Percentiles rank a stretch among this genome's conserved stretches.
Evolutionary conservation across 805 yeast genomes (phyloP).

Genomic region (Deakozyma indianensis): DNA sequence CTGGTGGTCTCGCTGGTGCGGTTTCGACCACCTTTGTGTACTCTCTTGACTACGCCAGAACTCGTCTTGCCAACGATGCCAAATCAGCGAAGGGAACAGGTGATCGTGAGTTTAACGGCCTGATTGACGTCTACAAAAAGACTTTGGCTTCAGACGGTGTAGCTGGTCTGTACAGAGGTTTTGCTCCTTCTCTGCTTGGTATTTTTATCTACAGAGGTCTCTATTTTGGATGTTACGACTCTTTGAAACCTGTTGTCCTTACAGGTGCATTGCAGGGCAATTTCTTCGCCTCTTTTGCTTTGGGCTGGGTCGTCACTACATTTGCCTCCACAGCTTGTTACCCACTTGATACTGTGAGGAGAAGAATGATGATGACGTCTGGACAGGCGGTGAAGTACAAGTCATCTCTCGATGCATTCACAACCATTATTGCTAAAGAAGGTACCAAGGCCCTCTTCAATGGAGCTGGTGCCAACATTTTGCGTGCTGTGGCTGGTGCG

Average conservation of each 20-base stretch:
- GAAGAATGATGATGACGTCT: constrained; percentile 99
- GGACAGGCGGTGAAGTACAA: constrained; percentile 96
- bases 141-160: constrained; percentile 91
- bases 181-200: constrained; percentile 97
- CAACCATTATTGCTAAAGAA: constrained; percentile 86
- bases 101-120: constrained; percentile 95
- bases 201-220: constrained; percentile 98
- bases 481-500: constrained; percentile 99
- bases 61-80: constrained; percentile 97
- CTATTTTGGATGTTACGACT: constrained; percentile 95
- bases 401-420: constrained; percentile 91
- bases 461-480: constrained; percentile 99
- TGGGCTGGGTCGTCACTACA: constrained; percentile 97
- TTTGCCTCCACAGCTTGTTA: constrained; percentile 98
- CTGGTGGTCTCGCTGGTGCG: constrained; percentile 99
- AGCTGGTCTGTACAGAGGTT: constrained; percentile 98
- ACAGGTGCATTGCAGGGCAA: constrained; percentile 90
- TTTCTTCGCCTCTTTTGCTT: constrained; percentile 88
- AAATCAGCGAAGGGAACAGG: constrained; percentile 71
- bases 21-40: constrained; percentile 82
- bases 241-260: constrained; percentile 86
- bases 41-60: constrained; percentile 97
- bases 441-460: constrained; percentile 89
- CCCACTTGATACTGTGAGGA: constrained; percentile 98
- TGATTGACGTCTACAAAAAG: constrained; percentile 91